Conservation (phyloP, 495 filamentous ascomycete species). For the Aspergillus ostianus region DNA sequence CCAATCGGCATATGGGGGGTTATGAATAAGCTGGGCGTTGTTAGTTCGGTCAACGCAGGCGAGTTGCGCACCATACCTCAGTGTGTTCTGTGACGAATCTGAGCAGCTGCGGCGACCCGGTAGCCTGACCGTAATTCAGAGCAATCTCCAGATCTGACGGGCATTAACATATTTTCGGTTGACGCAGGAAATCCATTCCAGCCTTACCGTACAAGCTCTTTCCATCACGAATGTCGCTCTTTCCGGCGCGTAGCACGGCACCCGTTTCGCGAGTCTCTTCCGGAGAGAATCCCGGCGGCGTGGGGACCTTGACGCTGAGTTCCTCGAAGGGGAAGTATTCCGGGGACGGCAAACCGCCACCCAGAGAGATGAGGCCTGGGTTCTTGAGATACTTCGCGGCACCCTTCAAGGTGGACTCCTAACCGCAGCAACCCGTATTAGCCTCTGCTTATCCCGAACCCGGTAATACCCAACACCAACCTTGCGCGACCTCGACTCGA, state of each 20-base stretch:
- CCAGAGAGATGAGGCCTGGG: conserved; percentile 78
- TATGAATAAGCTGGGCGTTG: conserved; percentile 35
- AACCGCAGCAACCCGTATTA: conserved; percentile 9
- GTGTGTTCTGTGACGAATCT: conserved; percentile 93
- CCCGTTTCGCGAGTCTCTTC: conserved; percentile 55
- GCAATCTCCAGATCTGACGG: conserved; percentile 69
- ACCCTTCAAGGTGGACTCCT: conserved; percentile 69
- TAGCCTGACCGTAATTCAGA: conserved; percentile 87
- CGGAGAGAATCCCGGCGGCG: conserved; percentile 65
- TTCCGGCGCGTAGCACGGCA: conserved; percentile 61
- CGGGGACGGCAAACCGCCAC: conserved; percentile 84
- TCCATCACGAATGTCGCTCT: conserved; percentile 72
- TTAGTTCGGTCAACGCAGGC: conserved; percentile 5
- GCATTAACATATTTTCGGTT: conserved; percentile 7
- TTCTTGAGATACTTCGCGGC: conserved; percentile 73
- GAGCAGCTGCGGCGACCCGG: conserved; percentile 80
- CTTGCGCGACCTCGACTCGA: conserved; percentile 43
- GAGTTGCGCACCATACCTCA: conserved; percentile 47
- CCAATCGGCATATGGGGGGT: conserved; percentile 75
- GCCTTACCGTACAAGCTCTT: conserved; percentile 58
- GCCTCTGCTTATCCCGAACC: conserved; percentile 1
- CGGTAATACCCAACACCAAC: conserved; percentile 15
- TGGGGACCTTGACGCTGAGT: conserved; percentile 66
- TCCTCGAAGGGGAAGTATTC: conserved; percentile 85
- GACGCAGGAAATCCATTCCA: background rate